phyloP scores from a whole-genome alignment of 805 yeast genomes.

The Nakazawaea wyomingensis region DNA sequence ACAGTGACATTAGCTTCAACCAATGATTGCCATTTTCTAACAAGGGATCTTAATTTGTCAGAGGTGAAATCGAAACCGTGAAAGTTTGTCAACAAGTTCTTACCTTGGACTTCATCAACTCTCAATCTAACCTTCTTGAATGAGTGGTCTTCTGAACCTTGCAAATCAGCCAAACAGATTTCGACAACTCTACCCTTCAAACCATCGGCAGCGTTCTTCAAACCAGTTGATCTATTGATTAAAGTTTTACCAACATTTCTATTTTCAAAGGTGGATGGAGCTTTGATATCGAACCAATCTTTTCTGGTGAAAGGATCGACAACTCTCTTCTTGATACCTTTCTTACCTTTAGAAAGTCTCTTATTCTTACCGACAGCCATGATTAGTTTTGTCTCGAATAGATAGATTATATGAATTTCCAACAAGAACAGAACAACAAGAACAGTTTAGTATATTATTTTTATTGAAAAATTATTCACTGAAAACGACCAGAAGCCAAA shows the following conservation, averaged over 20 bases:
- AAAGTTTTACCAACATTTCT: constrained; percentile 98
- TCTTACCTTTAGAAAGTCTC: constrained; percentile 85
- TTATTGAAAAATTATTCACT: constrained; percentile 11
- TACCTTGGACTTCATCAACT: constrained; percentile 99
- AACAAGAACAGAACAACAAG: neutral
- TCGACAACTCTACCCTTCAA: constrained; percentile 97
- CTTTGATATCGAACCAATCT: constrained; percentile 98
- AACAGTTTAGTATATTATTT: constrained; percentile 7
- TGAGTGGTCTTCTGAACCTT: constrained; percentile 98
- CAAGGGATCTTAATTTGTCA: constrained; percentile 95
- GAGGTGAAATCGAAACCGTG: constrained; percentile 98
- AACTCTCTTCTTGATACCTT: constrained; percentile 98
- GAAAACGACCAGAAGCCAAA: constrained; percentile 11
- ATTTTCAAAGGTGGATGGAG: constrained; percentile 97
- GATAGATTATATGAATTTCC: constrained; percentile 7
- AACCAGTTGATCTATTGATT: constrained; percentile 97
- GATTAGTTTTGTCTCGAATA: constrained; percentile 22
- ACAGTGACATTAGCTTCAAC: constrained; percentile 98
- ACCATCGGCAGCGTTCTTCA: constrained; percentile 96
- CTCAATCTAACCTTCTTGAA: constrained; percentile 96
- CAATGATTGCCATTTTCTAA: constrained; percentile 98
- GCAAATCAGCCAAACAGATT: constrained; percentile 93
- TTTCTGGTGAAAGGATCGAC: constrained; percentile 99
- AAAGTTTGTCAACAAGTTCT: constrained; percentile 98
- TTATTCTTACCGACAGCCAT: constrained; percentile 64